A percentile compares a stretch with the other conserved stretches of the same genome.
phyloP scores from a whole-genome alignment of 2,329 filamentous ascomycete genomes.

The Colletotrichum sp. region DNA sequence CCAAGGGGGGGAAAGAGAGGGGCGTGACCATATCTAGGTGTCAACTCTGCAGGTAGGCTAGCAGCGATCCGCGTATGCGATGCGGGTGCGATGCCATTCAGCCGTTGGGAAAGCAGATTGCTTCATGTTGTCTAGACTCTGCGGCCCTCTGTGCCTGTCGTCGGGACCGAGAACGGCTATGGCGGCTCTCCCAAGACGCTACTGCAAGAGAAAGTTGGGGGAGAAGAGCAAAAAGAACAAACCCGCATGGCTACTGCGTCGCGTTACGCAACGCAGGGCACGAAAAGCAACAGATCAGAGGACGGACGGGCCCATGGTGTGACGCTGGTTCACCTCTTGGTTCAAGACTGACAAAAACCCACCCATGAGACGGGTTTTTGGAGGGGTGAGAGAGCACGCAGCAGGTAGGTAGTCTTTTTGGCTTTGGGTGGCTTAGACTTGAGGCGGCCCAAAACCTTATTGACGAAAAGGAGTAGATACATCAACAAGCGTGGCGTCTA shows the following conservation, averaged over 20 bases:
- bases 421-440: not conserved
- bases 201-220: not conserved
- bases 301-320: not conserved
- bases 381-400: not conserved
- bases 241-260: not conserved
- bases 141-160: not conserved
- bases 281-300: not conserved
- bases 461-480: not conserved
- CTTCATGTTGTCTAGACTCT: not conserved
- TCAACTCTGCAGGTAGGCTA: not conserved
- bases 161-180: not conserved
- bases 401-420: not conserved
- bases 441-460: conserved; percentile 2
- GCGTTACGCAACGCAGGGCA: not conserved
- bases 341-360: not conserved
- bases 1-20: not conserved
- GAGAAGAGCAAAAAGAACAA: not conserved
- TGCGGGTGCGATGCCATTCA: not conserved
- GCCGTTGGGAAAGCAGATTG: not conserved
- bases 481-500: not conserved
- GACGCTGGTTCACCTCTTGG: not conserved
- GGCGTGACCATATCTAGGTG: conserved; percentile 1
- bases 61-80: not conserved
- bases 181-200: not conserved
- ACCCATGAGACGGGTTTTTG: not conserved